Percentiles rank a stretch among this genome's conserved stretches.
phyloP scores from a whole-genome alignment of 2,329 filamentous ascomycete species.

The Xylariaceae sp. region DNA sequence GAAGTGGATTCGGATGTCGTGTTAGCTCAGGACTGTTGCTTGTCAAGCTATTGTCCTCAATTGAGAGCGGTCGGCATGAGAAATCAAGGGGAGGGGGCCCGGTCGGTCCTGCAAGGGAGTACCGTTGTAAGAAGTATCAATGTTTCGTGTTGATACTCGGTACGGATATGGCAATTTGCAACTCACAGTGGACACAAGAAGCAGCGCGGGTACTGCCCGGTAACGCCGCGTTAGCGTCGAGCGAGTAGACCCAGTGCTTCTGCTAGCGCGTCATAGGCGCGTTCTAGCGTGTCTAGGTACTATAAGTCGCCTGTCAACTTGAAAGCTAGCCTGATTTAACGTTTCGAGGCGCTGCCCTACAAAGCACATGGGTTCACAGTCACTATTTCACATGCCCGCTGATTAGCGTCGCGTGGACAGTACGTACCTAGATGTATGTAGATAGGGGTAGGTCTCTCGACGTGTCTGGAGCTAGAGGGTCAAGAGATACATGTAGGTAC shows the following conservation, averaged over 20 bases:
- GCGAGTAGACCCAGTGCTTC: not conserved
- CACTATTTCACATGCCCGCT: too few species aligned
- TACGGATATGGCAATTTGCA: too few species aligned
- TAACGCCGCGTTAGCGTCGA: not conserved
- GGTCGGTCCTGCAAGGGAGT: not conserved
- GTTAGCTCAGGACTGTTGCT: not conserved
- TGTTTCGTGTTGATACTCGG: conserved; percentile 7
- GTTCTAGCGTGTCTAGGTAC: not conserved
- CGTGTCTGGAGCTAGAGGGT: too few species aligned
- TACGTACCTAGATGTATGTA: too few species aligned
- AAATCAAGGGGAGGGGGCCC: not conserved
- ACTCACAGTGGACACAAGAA: not conserved
- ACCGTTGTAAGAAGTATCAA: not conserved
- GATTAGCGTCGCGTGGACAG: too few species aligned
- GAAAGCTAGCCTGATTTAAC: too few species aligned
- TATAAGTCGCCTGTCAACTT: too few species aligned
- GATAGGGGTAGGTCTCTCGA: too few species aligned
- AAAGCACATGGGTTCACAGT: too few species aligned
- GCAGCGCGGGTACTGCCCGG: conserved; percentile 3
- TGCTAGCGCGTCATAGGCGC: not conserved
- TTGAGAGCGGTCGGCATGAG: not conserved
- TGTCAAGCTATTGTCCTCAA: not conserved
- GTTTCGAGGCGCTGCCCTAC: too few species aligned
- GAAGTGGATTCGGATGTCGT: not conserved
- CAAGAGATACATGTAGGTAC: too few species aligned